Conservation (phyloP, 2,329 filamentous ascomycete genomes). For the Aspergillus sp. region DNA sequence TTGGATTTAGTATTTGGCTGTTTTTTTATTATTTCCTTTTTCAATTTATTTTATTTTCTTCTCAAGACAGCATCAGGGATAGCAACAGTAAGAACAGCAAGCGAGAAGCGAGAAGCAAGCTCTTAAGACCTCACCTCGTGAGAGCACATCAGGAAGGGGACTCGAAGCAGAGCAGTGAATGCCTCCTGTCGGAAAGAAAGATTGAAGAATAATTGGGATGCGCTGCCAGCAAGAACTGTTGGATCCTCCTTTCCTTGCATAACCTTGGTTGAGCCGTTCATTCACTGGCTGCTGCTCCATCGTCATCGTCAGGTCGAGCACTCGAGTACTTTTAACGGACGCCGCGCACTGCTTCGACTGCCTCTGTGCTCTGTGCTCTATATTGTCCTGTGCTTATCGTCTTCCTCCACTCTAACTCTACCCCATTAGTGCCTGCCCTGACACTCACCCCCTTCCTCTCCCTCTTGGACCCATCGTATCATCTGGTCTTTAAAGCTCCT, state of each 20-base stretch:
- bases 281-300: constrained; percentile 3
- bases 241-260: constrained; percentile 24
- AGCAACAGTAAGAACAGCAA: too few species aligned
- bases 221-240: not conserved
- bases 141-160: too few species aligned
- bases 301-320: not conserved
- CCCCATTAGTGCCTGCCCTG: not conserved
- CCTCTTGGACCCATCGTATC: not conserved
- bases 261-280: constrained; percentile 25
- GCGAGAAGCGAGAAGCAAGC: not conserved
- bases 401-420: not conserved
- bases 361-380: too few species aligned
- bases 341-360: not conserved
- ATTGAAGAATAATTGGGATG: not conserved
- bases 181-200: not conserved
- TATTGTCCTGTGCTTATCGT: not conserved
- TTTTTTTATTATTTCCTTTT: too few species aligned
- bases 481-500: not conserved
- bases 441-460: not conserved
- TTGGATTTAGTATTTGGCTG: not conserved
- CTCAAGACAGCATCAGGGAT: too few species aligned
- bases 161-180: too few species aligned
- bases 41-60: too few species aligned
- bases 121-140: too few species aligned
- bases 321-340: not conserved